Evolutionary conservation across 2,329 filamentous ascomycete species (phyloP).

Genomic region (Penicillium sp.): DNA sequence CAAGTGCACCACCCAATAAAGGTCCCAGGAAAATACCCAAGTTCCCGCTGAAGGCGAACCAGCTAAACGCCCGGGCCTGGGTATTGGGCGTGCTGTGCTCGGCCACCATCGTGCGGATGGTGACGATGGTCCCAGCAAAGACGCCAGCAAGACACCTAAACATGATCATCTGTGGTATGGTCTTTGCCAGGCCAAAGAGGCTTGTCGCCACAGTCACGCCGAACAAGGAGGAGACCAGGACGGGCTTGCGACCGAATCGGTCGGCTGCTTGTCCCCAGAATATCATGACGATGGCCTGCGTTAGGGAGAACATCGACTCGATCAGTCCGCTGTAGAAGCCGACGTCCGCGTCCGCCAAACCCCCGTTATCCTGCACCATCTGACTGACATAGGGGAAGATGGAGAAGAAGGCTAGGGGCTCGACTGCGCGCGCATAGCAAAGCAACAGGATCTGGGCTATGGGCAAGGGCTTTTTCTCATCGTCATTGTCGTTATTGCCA

Average conservation of each 20-base stretch:
- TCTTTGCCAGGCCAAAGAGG: constrained; percentile 59
- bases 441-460: constrained; percentile 60
- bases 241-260: constrained; percentile 61
- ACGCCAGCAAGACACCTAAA: constrained; percentile 63
- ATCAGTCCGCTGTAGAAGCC: constrained; percentile 74
- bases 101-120: constrained; percentile 66
- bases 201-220: constrained; percentile 55
- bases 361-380: constrained; percentile 62
- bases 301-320: constrained; percentile 60
- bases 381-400: constrained; percentile 73
- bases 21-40: constrained; percentile 66
- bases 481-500: constrained; percentile 17
- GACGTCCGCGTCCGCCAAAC: constrained; percentile 55
- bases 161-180: constrained; percentile 65
- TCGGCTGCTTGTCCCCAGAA: constrained; percentile 63
- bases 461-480: constrained; percentile 47
- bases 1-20: constrained; percentile 55
- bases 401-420: constrained; percentile 73
- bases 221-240: constrained; percentile 57
- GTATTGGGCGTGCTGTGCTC: constrained; percentile 62
- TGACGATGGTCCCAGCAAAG: constrained; percentile 65
- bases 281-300: constrained; percentile 70
- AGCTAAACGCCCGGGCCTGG: constrained; percentile 65
- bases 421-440: constrained; percentile 63
- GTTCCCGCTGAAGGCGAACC: constrained; percentile 67